Evolutionary conservation across 495 filamentous ascomycete genomes (phyloP).

Genomic region (Neurospora sp.): DNA sequence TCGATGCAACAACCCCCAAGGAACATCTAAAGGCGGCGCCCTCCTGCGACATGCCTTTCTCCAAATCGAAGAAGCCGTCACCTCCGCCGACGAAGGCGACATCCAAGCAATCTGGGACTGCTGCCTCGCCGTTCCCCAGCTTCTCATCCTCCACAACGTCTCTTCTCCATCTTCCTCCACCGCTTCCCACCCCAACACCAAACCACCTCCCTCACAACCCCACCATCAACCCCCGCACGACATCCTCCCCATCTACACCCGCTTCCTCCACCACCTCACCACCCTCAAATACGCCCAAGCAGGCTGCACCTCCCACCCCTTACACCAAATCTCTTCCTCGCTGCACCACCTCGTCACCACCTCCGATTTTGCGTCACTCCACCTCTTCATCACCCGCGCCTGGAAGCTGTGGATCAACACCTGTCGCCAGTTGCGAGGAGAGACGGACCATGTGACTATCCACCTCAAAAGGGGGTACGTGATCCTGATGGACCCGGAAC

Average conservation of each 20-base stretch:
- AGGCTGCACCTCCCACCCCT: slow-evolving; percentile 8
- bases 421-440: slow-evolving; percentile 4
- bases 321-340: slow-evolving; percentile 7
- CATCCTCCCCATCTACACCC: slow-evolving; percentile 17
- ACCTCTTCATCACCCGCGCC: slow-evolving; percentile 6
- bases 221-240: neutral
- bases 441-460: slow-evolving; percentile 18
- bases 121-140: slow-evolving; percentile 22
- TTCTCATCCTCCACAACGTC: slow-evolving; percentile 4
- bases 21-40: slow-evolving; percentile 6
- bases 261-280: slow-evolving; percentile 13
- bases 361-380: neutral
- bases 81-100: neutral
- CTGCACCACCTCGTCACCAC: neutral
- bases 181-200: neutral
- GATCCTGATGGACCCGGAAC: slow-evolving; percentile 13
- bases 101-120: slow-evolving; percentile 27
- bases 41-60: slow-evolving; percentile 17
- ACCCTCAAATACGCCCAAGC: slow-evolving; percentile 4
- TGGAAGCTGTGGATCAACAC: slow-evolving; percentile 22
- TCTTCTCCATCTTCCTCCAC: neutral
- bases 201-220: neutral
- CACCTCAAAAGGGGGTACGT: slow-evolving; percentile 24
- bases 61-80: slow-evolving; percentile 15
- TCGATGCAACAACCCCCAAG: neutral